Evolutionary conservation across 495 filamentous ascomycete genomes (phyloP).

Genomic region (Aspergillus incahuasiensis): DNA sequence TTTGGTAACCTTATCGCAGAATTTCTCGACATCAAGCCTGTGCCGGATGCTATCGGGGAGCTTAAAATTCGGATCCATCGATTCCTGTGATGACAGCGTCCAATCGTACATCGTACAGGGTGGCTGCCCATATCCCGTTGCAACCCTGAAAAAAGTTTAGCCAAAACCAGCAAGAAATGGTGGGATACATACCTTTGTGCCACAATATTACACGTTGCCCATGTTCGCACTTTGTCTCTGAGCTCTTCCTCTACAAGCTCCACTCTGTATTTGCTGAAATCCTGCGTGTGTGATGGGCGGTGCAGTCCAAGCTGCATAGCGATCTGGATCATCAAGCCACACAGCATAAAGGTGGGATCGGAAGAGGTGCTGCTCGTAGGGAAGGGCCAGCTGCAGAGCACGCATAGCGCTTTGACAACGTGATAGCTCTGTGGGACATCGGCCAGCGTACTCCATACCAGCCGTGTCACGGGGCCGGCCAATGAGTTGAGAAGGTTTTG

Average conservation of each 20-base stretch:
- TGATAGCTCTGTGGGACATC: conserved; percentile 82
- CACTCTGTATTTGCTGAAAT: conserved; percentile 79
- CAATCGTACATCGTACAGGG: conserved; percentile 86
- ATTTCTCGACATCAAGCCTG: conserved; percentile 73
- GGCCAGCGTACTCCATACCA: conserved; percentile 78
- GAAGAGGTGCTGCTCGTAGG: conserved; percentile 80
- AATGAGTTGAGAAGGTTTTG: conserved; percentile 63
- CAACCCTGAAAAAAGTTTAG: conserved; percentile 53
- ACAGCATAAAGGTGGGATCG: conserved; percentile 86
- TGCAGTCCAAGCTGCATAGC: conserved; percentile 89
- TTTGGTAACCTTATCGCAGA: conserved; percentile 81
- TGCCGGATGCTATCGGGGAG: conserved; percentile 62
- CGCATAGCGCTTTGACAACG: conserved; percentile 84
- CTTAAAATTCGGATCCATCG: conserved; percentile 59
- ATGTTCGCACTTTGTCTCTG: conserved; percentile 79
- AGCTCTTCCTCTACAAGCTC: conserved; percentile 82
- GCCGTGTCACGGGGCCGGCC: conserved; percentile 63
- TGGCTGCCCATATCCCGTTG: conserved; percentile 87
- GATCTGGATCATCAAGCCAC: conserved; percentile 88
- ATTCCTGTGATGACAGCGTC: conserved; percentile 64
- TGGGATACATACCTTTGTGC: conserved; percentile 58
- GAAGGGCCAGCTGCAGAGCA: conserved; percentile 88
- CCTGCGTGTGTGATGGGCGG: conserved; percentile 81
- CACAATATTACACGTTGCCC: conserved; percentile 90
- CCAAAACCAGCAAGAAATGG: background rate